Percentiles rank a stretch among this genome's conserved stretches.
These are phyloP conservation scores for Rostrohypoxylon terebratum DNA, from an alignment of 495 filamentous ascomycete species.

Conservation along the genomic window DNA sequence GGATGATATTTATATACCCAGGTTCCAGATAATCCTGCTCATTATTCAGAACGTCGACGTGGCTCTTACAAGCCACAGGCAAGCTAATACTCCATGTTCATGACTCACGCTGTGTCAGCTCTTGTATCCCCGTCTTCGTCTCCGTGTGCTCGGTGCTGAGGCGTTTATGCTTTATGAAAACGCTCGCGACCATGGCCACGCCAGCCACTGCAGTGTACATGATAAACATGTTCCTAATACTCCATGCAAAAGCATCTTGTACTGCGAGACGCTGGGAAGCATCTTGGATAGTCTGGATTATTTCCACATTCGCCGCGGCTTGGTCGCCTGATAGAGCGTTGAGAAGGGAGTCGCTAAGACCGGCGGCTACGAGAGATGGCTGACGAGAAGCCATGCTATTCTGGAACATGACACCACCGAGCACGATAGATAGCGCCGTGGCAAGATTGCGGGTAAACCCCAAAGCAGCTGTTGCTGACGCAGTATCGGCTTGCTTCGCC, in stretches of 20 bases:
- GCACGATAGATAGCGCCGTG: conserved; percentile 70
- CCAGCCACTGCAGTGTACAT: conserved; percentile 65
- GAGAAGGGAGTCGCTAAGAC: conserved; percentile 49
- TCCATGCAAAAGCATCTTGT: conserved; percentile 68
- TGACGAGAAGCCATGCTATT: conserved; percentile 65
- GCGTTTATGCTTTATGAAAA: conserved; percentile 64
- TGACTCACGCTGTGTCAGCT: conserved; percentile 41
- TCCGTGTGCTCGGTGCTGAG: conserved; percentile 71
- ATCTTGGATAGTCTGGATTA: conserved; percentile 61
- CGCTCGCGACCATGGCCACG: conserved; percentile 62
- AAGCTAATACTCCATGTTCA: neutral
- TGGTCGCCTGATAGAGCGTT: conserved; percentile 51
- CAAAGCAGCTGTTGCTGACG: conserved; percentile 73
- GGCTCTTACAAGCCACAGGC: too few species aligned
- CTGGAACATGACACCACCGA: conserved; percentile 76
- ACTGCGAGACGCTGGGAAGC: conserved; percentile 59
- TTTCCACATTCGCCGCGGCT: conserved; percentile 62
- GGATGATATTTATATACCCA: too few species aligned
- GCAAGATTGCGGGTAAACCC: conserved; percentile 73
- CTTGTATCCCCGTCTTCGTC: conserved; percentile 64
- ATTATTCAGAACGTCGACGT: too few species aligned
- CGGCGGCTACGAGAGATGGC: conserved; percentile 56
- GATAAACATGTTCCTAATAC: conserved; percentile 66
- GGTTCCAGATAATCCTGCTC: too few species aligned
- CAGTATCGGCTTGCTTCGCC: conserved; percentile 70